Conservation (phyloP, 164 flowering plant species). For the Magnolia sinica region DNA sequence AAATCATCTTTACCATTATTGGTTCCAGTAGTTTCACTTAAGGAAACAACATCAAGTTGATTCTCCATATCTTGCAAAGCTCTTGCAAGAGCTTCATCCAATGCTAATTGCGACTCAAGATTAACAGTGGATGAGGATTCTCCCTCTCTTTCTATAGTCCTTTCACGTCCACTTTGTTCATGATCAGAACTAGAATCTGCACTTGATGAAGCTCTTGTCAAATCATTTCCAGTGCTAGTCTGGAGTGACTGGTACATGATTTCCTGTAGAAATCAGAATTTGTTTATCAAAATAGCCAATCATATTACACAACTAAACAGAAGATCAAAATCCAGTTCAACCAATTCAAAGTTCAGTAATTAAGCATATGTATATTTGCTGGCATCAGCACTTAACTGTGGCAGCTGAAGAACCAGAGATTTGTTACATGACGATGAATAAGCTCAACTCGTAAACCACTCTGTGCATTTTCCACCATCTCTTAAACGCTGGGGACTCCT, state of each 20-base stretch:
- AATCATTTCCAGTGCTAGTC: conserved; percentile 8
- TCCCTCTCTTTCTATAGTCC: conserved; percentile 4
- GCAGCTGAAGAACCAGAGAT: background rate
- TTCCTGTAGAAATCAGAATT: conserved; percentile 14
- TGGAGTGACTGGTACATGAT: conserved; percentile 16
- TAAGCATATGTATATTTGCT: background rate
- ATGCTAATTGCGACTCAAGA: conserved; percentile 19
- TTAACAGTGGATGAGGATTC: conserved; percentile 9
- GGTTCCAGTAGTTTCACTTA: conserved; percentile 13
- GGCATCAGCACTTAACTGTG: background rate
- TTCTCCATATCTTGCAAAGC: conserved; percentile 27
- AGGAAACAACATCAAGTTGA: conserved; percentile 9
- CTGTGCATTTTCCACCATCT: background rate
- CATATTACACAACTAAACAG: background rate
- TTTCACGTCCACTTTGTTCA: conserved; percentile 13
- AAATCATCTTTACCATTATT: conserved; percentile 14
- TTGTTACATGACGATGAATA: background rate
- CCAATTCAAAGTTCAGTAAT: background rate
- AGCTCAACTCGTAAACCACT: background rate
- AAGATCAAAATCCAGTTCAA: background rate
- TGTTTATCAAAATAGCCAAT: background rate
- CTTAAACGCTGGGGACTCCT: background rate
- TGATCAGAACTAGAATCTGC: conserved; percentile 8
- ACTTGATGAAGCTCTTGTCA: conserved; percentile 14
- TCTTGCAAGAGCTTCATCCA: conserved; percentile 27